Base-by-base conservation (phyloP, 2,329 filamentous ascomycete species). In the Ceratocystiopsis minuta region DNA sequence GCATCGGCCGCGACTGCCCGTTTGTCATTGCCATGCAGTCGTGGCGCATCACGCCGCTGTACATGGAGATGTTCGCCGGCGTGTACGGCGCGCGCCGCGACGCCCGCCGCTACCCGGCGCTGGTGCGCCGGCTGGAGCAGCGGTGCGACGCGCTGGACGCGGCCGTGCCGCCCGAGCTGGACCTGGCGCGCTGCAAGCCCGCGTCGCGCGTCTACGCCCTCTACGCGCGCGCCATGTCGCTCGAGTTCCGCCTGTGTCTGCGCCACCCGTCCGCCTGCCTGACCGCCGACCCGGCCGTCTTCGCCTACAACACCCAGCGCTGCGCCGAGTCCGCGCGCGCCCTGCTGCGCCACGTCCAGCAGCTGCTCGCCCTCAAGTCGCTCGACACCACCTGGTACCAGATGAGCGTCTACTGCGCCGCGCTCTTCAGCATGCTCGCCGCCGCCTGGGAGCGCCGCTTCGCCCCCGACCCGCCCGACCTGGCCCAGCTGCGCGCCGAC, bases 351-450 rank as follows among this genome's bases (percentile, higher is more conserved):
- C 66, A 69, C 20, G 71, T 77, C 6, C 63, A 66, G 17, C 63
- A 72, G 41, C 58, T 87, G 38, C 69, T 72, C 44, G 67, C 66
- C 49, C 63, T 76, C 44, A 81, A 79, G 52, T 75, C 74, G 37
- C 60, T 87, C 4, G 82, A 88, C 52, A 82, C 79, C 1, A 84
- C 80, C 1, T 87, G 81, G 80, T 80, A 82, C 51, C 78, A 79
- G 38, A 67, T 75, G 39, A 77, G 80, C 0, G 69, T 82, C 6
- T 84, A 82, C 52, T 67, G 82, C 13, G 74, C 78, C 36, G 79
- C 79, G 20, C 76, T 83, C 43, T 82, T 85, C 50, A 80, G 79
- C 0, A 76, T 72, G 14, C 60, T 88, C 0, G 82, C 80, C 38
- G 72, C 73, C 2, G 69, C 77, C 43, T 82, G 75, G 63, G 72